Evolutionary conservation across 2,329 filamentous ascomycete species (phyloP).

Genomic region (Catunica adiposa): DNA sequence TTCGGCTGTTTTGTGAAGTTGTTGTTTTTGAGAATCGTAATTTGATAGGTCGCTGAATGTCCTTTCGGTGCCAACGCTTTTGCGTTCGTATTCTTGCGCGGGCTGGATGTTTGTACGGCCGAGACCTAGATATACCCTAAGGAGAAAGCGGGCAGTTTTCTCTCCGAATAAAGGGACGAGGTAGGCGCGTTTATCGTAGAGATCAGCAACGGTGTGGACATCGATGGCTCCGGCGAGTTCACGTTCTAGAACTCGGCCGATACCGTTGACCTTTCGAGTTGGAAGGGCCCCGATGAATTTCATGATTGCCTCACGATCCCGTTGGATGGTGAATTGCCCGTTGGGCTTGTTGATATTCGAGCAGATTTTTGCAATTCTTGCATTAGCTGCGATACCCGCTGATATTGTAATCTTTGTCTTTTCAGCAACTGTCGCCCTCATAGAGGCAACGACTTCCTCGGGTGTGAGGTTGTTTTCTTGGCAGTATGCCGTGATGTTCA

Average conservation of each 20-base stretch:
- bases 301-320: constrained; percentile 59
- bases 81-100: constrained; percentile 76
- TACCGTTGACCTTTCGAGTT: constrained; percentile 80
- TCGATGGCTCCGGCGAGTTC: constrained; percentile 72
- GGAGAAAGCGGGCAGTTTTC: constrained; percentile 75
- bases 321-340: constrained; percentile 66
- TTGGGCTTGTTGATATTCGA: constrained; percentile 96
- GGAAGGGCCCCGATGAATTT: constrained; percentile 70
- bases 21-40: constrained; percentile 50
- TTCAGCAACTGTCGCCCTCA: constrained; percentile 61
- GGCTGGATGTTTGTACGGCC: constrained; percentile 75
- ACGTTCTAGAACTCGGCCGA: constrained; percentile 86
- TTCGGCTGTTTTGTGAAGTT: constrained; percentile 64
- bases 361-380: constrained; percentile 85
- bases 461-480: constrained; percentile 48
- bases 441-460: constrained; percentile 56
- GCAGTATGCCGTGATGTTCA: constrained; percentile 88
- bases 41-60: constrained; percentile 73
- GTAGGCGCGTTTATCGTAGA: constrained; percentile 59
- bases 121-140: constrained; percentile 69
- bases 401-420: constrained; percentile 75
- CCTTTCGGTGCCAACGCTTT: constrained; percentile 84
- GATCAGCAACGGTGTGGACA: constrained; percentile 74
- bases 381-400: constrained; percentile 85
- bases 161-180: constrained; percentile 71